phyloP scores from a whole-genome alignment of 257 asterid genomes.

The Solanum dulcamara region DNA sequence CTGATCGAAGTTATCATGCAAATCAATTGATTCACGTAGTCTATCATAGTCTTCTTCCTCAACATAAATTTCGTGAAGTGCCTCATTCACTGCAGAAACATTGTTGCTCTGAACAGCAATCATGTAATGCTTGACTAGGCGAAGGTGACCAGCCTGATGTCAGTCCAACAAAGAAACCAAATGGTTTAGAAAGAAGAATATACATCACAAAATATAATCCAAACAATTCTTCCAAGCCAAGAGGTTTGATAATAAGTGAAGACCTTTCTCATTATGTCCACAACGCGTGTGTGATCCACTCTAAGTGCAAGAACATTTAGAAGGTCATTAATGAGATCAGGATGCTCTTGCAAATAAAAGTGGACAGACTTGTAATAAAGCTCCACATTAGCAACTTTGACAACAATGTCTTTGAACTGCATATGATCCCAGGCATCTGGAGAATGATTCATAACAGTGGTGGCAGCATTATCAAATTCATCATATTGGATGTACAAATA shows the following conservation, averaged over 20 bases:
- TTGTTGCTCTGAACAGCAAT: conserved; percentile 99
- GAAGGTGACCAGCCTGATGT: conserved; percentile 82
- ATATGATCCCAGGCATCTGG: conserved; percentile 99
- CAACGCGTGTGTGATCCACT: conserved; percentile 92
- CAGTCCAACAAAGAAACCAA: conserved; percentile 10
- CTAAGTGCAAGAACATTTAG: conserved; percentile 98
- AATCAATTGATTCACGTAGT: conserved; percentile 87
- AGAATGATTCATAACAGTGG: conserved; percentile 98
- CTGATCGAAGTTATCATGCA: conserved; percentile 94
- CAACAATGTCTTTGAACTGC: conserved; percentile 95
- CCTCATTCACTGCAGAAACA: conserved; percentile 95
- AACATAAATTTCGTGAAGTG: conserved; percentile 88
- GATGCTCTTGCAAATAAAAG: conserved; percentile 97
- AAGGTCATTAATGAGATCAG: conserved; percentile 90
- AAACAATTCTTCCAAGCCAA: not conserved
- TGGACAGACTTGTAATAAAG: conserved; percentile 99
- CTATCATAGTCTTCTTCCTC: conserved; percentile 99
- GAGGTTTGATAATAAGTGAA: not conserved
- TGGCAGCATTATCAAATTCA: conserved; percentile 98
- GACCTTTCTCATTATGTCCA: conserved; percentile 98
- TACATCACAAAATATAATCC: not conserved
- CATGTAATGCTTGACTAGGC: conserved; percentile 96
- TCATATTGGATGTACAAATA: conserved; percentile 89
- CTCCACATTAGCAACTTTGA: conserved; percentile 98
- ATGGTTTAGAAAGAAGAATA: conserved; percentile 7